Evolutionary conservation across 345 rosid genomes (phyloP).

Genomic region (Sapria himalayana): DNA sequence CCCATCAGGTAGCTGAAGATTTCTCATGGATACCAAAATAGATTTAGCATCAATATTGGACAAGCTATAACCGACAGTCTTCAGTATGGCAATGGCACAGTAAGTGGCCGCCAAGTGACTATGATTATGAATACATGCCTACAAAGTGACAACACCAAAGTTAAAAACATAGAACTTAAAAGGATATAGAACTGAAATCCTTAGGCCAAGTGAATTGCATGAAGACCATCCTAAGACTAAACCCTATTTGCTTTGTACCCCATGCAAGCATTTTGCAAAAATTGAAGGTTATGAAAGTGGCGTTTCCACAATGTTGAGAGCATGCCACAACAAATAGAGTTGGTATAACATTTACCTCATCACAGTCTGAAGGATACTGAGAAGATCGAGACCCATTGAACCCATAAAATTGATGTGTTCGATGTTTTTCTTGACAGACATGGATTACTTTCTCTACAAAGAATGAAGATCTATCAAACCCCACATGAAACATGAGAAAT

Average conservation of each 20-base stretch:
- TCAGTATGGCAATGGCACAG: constrained; percentile 61
- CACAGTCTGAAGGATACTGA: constrained; percentile 27
- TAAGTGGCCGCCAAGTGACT: constrained; percentile 79
- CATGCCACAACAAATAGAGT: too few species aligned
- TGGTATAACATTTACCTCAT: constrained; percentile 42
- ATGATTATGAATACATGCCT: constrained; percentile 31
- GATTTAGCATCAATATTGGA: constrained; percentile 26
- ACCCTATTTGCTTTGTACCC: too few species aligned
- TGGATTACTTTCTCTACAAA: too few species aligned
- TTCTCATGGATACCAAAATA: constrained; percentile 44
- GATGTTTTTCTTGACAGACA: too few species aligned
- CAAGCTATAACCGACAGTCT: constrained; percentile 37
- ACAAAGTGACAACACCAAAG: constrained; percentile 9
- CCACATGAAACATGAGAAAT: too few species aligned
- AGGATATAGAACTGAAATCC: constrained; percentile 1
- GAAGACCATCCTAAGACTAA: not conserved
- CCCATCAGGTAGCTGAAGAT: constrained; percentile 75
- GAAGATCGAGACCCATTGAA: constrained; percentile 65
- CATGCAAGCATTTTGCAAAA: too few species aligned
- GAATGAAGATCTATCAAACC: too few species aligned
- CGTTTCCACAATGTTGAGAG: too few species aligned
- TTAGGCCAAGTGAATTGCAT: not conserved
- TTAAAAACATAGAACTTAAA: not conserved
- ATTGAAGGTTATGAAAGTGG: too few species aligned
- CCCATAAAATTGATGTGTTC: constrained; percentile 74